A percentile compares a stretch with the other conserved stretches of the same genome.
These are phyloP conservation scores for Globisporangium okanoganense DNA, from an alignment of 352 stramenopile genomes.

Conservation along the genomic window DNA sequence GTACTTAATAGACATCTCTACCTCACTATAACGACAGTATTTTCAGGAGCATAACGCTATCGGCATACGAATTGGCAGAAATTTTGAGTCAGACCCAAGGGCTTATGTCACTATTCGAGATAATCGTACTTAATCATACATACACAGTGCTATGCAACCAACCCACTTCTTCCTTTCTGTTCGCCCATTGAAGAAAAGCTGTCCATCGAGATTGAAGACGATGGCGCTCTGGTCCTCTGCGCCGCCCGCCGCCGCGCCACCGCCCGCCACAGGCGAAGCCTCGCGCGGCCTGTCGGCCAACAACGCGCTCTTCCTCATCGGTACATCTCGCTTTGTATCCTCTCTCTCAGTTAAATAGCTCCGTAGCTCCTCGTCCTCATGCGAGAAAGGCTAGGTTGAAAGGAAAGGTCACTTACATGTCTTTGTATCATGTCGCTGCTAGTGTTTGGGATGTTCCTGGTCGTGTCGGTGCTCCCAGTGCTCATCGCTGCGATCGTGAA, in stretches of 20 bases:
- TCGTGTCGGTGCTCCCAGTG: conserved; percentile 52
- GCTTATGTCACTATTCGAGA: background rate
- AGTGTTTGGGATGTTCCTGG: conserved; percentile 75
- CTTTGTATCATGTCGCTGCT: background rate
- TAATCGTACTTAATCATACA: background rate
- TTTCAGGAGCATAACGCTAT: too few species aligned
- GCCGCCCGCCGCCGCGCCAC: conserved; percentile 9
- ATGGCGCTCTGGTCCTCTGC: conserved; percentile 9
- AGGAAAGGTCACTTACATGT: background rate
- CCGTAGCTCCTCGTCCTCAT: background rate
- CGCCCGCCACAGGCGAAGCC: conserved; percentile 6
- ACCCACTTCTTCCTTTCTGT: background rate
- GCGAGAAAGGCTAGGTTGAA: background rate
- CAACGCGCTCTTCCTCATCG: conserved; percentile 69
- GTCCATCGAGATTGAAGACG: background rate
- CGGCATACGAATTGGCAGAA: too few species aligned
- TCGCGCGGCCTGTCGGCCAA: conserved; percentile 37
- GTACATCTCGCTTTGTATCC: conserved; percentile 23
- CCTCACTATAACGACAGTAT: background rate
- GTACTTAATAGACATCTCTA: background rate
- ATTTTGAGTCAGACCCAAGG: too few species aligned
- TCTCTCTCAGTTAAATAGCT: background rate
- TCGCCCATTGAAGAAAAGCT: background rate
- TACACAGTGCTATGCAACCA: background rate
- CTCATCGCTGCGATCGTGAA: conserved; percentile 45